Evolutionary conservation across 495 filamentous ascomycete species (phyloP), one percentile per base, ranked within the genome.

Genomic region (Hypoxylon perforatum): DNA sequence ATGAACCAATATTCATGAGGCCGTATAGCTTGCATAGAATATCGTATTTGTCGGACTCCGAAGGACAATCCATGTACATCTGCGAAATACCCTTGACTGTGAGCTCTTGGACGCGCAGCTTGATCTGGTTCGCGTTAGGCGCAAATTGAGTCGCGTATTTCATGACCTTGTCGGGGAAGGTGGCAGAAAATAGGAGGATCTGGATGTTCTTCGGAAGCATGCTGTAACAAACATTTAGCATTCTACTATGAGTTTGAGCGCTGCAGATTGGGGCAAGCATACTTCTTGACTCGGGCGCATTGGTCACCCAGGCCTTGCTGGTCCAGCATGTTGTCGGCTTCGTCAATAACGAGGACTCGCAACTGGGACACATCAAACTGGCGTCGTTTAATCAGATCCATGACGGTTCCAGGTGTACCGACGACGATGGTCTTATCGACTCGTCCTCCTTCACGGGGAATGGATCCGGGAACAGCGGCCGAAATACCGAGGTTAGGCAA

Each of bases 71-170:
- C 77, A 99, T 91, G 72, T 92, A 98, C 68, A 99, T 87, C 74
- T 99, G 96, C 66, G 91, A 95, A 75, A 99, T 99, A 5, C 95
- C 94, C 71, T 96, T 92, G 57, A 98, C 92, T 0, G 94, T 98
- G 69, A 99, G 87, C 72, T 98, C 94, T 69, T 96, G 88, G 42
- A 93, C 89, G 65, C 89, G 87, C 36, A 99, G 85, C 28, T 92
- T 95, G 70, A 98, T 91, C 71, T 92, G 83, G 77, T 97, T 96
- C 17, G 95, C 89, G 11, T 88, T 83, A 5, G 94, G 94, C 5
- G 93, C 91, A 71, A 94, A 98, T 49, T 81, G 82, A 25, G 81
- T 77, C 4, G 94, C 95, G 70, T 92, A 99, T 57, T 81, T 76
- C 74, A 92, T 84, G 17, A 99, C 94, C 48, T 91, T 84, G 2